These are phyloP conservation scores for Monosporozyma siamensis DNA, from an alignment of 805 yeast genomes.

Conservation along the genomic window DNA sequence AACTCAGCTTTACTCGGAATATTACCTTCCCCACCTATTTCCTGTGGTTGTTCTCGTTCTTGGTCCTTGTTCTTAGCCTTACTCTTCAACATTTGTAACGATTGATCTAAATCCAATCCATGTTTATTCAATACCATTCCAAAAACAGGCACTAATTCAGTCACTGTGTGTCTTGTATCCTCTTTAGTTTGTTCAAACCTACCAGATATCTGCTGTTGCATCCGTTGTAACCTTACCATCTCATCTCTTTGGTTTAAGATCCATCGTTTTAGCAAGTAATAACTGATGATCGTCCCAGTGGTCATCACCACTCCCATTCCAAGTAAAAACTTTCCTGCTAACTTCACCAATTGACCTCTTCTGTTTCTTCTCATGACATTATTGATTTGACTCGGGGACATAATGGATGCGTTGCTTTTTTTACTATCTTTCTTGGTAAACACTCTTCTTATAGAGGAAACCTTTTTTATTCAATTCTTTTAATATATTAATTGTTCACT, in stretches of 20 bases:
- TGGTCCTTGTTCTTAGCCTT: conserved; percentile 6
- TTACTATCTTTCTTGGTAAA: too few relatives aligned
- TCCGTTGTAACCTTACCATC: conserved; percentile 47
- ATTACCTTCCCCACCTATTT: too few relatives aligned
- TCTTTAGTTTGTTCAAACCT: conserved; percentile 87
- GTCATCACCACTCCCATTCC: conserved; percentile 18
- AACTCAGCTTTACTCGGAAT: conserved; percentile 50
- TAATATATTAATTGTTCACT: too few relatives aligned
- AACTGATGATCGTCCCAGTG: conserved; percentile 23
- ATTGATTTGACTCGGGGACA: not conserved
- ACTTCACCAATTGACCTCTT: conserved; percentile 14
- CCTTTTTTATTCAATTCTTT: too few relatives aligned
- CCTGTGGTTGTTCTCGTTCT: not conserved
- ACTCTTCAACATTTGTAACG: conserved; percentile 19
- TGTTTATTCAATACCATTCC: conserved; percentile 31
- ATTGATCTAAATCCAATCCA: conserved; percentile 21
- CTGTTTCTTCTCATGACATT: not conserved
- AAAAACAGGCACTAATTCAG: conserved; percentile 73
- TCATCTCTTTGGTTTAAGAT: conserved; percentile 36
- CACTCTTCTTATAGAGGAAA: too few relatives aligned
- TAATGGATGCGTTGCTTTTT: not conserved
- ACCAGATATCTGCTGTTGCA: conserved; percentile 62
- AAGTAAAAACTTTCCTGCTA: conserved; percentile 20
- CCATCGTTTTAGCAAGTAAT: conserved; percentile 23
- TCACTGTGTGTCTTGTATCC: conserved; percentile 76